phyloP scores from a whole-genome alignment of 305 asterid genomes.

The Plantago coronopus region DNA sequence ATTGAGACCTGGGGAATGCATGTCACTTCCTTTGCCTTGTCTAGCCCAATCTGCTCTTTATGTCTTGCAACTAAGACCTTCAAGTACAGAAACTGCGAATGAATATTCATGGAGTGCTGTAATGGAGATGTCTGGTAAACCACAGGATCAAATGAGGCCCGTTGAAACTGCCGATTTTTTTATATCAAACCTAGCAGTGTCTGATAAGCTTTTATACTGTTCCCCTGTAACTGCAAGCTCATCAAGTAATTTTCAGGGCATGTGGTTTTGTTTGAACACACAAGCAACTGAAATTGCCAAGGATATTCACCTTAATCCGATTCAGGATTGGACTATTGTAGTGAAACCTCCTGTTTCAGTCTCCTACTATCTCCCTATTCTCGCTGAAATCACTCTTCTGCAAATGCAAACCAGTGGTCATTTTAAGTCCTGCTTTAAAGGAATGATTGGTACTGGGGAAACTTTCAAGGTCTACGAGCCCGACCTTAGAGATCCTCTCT shows the following conservation, averaged over 20 bases:
- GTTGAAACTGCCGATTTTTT: conserved; percentile 51
- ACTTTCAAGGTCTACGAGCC: conserved; percentile 65
- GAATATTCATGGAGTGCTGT: conserved; percentile 81
- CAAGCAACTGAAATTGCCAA: conserved; percentile 81
- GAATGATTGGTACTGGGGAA: conserved; percentile 76
- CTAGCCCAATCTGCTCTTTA: conserved; percentile 51
- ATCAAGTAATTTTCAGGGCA: conserved; percentile 51
- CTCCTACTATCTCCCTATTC: conserved; percentile 78
- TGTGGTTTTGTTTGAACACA: conserved; percentile 82
- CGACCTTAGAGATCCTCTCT: conserved; percentile 79
- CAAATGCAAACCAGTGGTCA: conserved; percentile 89
- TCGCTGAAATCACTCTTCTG: conserved; percentile 84
- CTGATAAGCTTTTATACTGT: conserved; percentile 69
- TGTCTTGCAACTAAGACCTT: conserved; percentile 67
- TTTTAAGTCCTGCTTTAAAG: conserved; percentile 70
- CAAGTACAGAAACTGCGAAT: conserved; percentile 36
- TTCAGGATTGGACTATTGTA: conserved; percentile 80
- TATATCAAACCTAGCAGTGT: conserved; percentile 58
- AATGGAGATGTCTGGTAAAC: conserved; percentile 43
- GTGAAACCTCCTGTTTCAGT: conserved; percentile 73
- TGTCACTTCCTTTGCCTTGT: conserved; percentile 75
- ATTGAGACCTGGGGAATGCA: conserved; percentile 68
- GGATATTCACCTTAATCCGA: conserved; percentile 63
- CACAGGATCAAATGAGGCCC: conserved; percentile 43
- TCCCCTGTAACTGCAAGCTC: conserved; percentile 65